Percentiles rank a stretch among this genome's conserved stretches.
Conservation (phyloP, 164 flowering plant species). For the Tetracentron sinense region DNA sequence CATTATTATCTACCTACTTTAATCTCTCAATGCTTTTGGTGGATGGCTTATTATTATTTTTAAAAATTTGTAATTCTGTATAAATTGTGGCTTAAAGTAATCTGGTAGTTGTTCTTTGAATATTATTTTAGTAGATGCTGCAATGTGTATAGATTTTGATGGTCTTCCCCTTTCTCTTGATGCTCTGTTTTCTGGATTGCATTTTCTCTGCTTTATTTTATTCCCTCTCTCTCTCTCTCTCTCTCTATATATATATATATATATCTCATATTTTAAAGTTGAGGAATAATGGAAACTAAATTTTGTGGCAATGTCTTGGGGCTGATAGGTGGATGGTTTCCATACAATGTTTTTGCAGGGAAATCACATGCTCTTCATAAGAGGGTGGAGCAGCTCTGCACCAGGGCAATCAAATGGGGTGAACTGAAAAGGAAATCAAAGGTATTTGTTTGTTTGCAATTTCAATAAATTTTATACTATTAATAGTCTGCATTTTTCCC, state of each 20-base stretch:
- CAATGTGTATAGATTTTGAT: too few relatives aligned
- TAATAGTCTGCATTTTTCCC: background rate
- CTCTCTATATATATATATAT: too few relatives aligned
- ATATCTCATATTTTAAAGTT: background rate
- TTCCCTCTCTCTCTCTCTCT: too few relatives aligned
- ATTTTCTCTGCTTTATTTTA: too few relatives aligned
- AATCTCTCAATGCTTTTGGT: background rate
- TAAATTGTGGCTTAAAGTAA: too few relatives aligned
- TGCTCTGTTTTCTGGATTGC: too few relatives aligned
- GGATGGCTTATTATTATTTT: too few relatives aligned
- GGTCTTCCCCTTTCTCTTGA: too few relatives aligned
- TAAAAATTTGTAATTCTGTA: too few relatives aligned
- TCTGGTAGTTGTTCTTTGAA: too few relatives aligned
- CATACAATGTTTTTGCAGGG: conserved; percentile 44
- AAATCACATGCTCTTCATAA: conserved; percentile 98
- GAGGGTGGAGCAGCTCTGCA: conserved; percentile 97
- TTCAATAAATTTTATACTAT: background rate
- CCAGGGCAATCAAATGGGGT: conserved; percentile 92
- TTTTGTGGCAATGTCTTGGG: background rate
- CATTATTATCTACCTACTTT: background rate
- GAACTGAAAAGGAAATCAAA: conserved; percentile 82
- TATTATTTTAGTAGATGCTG: too few relatives aligned
- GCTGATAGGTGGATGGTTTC: background rate
- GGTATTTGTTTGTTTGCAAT: conserved; percentile 37
- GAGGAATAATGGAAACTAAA: background rate